Evolutionary conservation across 2,329 filamentous ascomycete genomes (phyloP), one percentile per base, ranked within the genome.

Genomic region (Ophiostoma angusticollis): DNA sequence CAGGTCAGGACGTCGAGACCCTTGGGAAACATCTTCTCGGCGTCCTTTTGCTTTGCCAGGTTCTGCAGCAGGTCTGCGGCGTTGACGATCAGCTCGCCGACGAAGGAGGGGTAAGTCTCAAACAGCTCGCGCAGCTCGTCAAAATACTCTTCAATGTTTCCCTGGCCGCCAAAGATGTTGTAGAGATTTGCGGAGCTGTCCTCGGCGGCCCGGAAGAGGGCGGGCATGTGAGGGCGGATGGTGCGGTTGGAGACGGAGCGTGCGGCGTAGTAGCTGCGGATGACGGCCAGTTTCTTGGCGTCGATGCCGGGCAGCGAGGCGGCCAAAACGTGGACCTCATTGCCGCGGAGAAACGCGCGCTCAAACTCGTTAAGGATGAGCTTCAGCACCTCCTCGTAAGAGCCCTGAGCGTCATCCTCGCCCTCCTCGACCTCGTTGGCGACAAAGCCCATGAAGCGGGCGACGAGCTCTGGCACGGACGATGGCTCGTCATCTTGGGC

Each of bases 91-190:
- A 96, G 77, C 48, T 93, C 85, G 50, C 84, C 81, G 5, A 95
- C 77, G 50, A 98, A 93, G 21, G 82, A 82, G 11, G 84, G 80
- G 63, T 98, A 98, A 43, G 87, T 94, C 52, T 70, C 78, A 66
- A 89, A 89, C 42, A 96, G 74, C 58, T 93, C 82, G 41, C 91
- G 79, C 46, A 98, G 74, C 66, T 98, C 91, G 50, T 98, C 89
- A 54, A 98, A 98, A 64, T 98, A 98, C 64, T 98, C 93, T 62
- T 98, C 89, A 47, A 98, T 96, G 61, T 98, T 98, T 52, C 91
- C 91, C 60, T 98, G 91, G 6, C 91, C 91, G 44, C 91, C 91
- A 50, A 96, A 94, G 45, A 98, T 86, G 48, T 80, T 87, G 66
- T 94, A 98, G 44, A 98, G 74, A 51, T 76, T 80, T 39, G 87